A percentile compares a stretch with the other conserved stretches of the same genome.
Conservation (phyloP, 768 basidiomycete genomes). For the Hortiboletus campestris region DNA sequence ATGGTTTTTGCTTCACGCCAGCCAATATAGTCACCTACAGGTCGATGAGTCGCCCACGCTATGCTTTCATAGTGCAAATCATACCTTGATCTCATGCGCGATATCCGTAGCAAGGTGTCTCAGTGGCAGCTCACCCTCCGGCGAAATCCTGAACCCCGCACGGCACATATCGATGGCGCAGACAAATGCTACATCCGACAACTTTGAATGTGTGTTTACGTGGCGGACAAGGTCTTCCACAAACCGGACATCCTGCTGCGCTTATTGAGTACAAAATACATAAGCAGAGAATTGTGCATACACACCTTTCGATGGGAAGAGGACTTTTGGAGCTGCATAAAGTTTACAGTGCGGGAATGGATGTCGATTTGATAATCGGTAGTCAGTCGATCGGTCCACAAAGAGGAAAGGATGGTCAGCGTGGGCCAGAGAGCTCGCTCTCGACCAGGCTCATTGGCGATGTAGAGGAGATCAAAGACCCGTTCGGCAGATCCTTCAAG, state of each 20-base stretch:
- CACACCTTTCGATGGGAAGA: conserved; percentile 32
- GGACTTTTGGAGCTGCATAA: conserved; percentile 31
- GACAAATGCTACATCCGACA: conserved; percentile 64
- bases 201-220: conserved; percentile 51
- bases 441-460: conserved; percentile 41
- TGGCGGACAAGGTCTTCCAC: conserved; percentile 62
- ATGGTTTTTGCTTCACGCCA: conserved; percentile 49
- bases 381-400: conserved; percentile 71
- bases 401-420: conserved; percentile 68
- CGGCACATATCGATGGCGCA: conserved; percentile 79
- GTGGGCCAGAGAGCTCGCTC: conserved; percentile 75
- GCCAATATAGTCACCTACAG: conserved; percentile 23
- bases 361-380: conserved; percentile 49
- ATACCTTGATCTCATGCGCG: conserved; percentile 78
- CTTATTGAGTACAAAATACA: not conserved
- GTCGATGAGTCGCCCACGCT: not conserved
- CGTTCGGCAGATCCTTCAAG: conserved; percentile 84
- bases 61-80: conserved; percentile 19
- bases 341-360: conserved; percentile 31
- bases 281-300: not conserved
- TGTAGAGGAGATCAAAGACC: conserved; percentile 77
- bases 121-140: conserved; percentile 59
- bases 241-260: conserved; percentile 50
- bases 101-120: conserved; percentile 67
- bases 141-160: conserved; percentile 55